Evolutionary conservation across 352 stramenopile genomes (phyloP).

Genomic region (Globisporangium spiculum): DNA sequence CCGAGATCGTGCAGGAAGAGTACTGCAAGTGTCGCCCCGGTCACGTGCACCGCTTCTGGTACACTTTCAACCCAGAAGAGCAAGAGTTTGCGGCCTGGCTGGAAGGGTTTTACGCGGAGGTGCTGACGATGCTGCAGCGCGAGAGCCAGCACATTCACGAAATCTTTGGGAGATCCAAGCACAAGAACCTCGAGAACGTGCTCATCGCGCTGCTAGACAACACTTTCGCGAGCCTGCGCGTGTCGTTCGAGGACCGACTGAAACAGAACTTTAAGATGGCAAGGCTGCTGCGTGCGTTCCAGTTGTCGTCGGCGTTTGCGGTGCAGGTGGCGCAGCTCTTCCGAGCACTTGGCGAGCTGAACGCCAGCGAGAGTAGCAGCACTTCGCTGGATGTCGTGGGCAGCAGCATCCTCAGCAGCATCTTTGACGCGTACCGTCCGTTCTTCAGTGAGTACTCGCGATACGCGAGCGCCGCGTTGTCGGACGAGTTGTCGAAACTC

Average conservation of each 20-base stretch:
- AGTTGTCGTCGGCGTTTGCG: conserved; percentile 43
- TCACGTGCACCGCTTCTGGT: conserved; percentile 58
- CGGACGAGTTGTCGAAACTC: conserved; percentile 36
- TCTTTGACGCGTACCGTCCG: conserved; percentile 53
- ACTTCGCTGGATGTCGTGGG: conserved; percentile 14
- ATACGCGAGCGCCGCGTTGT: conserved; percentile 39
- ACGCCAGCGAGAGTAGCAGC: background rate
- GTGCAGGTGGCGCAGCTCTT: conserved; percentile 43
- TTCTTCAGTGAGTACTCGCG: conserved; percentile 57
- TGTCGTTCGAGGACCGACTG: conserved; percentile 56
- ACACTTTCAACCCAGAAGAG: conserved; percentile 33
- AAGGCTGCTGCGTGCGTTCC: conserved; percentile 40
- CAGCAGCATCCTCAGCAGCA: conserved; percentile 17
- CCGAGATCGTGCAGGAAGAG: conserved; percentile 39
- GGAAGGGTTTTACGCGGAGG: conserved; percentile 51
- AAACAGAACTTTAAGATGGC: conserved; percentile 30
- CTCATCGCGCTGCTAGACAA: conserved; percentile 46
- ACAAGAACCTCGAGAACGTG: conserved; percentile 22
- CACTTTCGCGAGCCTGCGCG: conserved; percentile 43
- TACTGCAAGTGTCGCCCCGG: conserved; percentile 47
- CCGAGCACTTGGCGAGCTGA: conserved; percentile 17
- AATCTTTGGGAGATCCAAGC: conserved; percentile 37
- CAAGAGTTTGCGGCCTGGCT: conserved; percentile 42
- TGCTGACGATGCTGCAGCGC: conserved; percentile 51
- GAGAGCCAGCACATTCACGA: conserved; percentile 41